Evolutionary conservation across 2,329 filamentous ascomycete genomes (phyloP).

Genomic region (Xylariaceae sp.): DNA sequence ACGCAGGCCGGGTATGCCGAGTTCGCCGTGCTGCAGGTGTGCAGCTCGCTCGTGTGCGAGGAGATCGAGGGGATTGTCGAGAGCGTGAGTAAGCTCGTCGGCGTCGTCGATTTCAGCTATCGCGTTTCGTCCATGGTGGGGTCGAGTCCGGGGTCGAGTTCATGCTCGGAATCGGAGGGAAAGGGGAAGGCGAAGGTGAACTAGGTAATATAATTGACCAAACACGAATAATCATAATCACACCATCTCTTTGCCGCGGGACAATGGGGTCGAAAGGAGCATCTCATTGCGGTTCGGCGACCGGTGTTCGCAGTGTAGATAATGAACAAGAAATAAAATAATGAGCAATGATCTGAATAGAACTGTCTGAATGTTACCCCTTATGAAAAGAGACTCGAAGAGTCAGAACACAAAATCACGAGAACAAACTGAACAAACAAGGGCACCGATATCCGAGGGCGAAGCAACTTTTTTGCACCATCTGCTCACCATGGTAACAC

Average conservation of each 20-base stretch:
- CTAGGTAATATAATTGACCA: too few relatives aligned
- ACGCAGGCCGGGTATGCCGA: slow-evolving; percentile 68
- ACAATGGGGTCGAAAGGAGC: too few relatives aligned
- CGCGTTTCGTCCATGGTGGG: slow-evolving; percentile 2
- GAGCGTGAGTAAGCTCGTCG: slow-evolving; percentile 61
- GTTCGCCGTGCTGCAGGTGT: slow-evolving; percentile 70
- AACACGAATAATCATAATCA: background rate
- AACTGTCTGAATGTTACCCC: background rate
- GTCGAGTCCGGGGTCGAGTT: background rate
- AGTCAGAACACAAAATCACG: background rate
- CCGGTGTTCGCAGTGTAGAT: too few relatives aligned
- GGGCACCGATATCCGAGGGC: background rate
- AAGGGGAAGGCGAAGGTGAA: slow-evolving; percentile 20
- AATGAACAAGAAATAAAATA: background rate
- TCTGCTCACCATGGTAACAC: background rate
- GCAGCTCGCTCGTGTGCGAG: slow-evolving; percentile 62
- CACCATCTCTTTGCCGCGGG: too few relatives aligned
- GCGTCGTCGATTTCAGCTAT: slow-evolving; percentile 70
- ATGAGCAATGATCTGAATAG: background rate
- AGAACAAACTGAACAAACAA: background rate
- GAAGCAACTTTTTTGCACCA: background rate
- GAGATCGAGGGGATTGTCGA: slow-evolving; percentile 60
- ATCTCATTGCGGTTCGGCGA: too few relatives aligned
- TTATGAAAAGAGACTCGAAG: background rate
- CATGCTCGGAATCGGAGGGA: background rate